Percentiles rank a stretch among this genome's conserved stretches.
These are phyloP conservation scores for Warburgia ugandensis DNA, from an alignment of 164 flowering plant genomes.

Conservation along the genomic window DNA sequence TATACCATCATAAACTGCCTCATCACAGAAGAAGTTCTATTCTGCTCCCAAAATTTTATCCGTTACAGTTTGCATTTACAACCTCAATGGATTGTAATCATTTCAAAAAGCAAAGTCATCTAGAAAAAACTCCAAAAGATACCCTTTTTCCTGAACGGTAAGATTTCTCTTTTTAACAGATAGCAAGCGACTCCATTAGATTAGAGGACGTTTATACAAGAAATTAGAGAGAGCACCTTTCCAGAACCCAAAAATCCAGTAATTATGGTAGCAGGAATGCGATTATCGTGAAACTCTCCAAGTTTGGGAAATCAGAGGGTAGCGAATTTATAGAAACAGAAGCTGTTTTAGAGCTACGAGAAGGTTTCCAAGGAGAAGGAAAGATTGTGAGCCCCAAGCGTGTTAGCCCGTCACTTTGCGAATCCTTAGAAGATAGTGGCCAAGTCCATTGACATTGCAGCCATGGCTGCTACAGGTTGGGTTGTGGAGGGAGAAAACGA, in stretches of 20 bases:
- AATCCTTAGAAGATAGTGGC: conserved; percentile 36
- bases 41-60: no score
- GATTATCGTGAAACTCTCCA: conserved; percentile 33
- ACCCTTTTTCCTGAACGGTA: no score
- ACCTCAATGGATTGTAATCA: no score
- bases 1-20: no score
- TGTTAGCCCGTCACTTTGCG: conserved; percentile 22
- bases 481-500: background rate
- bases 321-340: background rate
- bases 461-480: conserved; percentile 22
- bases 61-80: no score
- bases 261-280: conserved; percentile 91
- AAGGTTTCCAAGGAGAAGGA: conserved; percentile 15
- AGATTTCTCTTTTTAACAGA: no score
- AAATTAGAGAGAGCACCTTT: conserved; percentile 33
- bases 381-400: conserved; percentile 12
- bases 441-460: conserved; percentile 31
- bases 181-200: background rate
- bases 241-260: conserved; percentile 95
- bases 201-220: background rate
- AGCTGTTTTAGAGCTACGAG: background rate
- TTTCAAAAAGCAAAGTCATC: no score
- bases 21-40: no score
- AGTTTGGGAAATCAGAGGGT: background rate
- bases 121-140: no score